phyloP scores from a whole-genome alignment of 1,139 yeast species.

The Zygotorulaspora mrakii region DNA sequence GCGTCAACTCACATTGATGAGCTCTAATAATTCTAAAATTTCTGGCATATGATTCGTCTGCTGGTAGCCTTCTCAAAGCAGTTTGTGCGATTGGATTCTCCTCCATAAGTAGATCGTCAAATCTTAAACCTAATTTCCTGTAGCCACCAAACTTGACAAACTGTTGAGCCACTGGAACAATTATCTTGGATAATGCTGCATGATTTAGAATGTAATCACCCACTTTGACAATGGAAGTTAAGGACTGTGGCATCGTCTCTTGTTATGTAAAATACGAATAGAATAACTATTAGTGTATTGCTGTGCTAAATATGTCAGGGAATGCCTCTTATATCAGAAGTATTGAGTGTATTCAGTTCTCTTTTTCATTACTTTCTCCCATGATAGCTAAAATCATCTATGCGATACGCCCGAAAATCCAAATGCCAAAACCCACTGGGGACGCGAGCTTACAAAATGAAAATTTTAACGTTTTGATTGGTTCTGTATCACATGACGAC shows the following conservation, averaged over 20 bases:
- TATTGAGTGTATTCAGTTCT: no score
- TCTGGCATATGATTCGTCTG: constrained; percentile 80
- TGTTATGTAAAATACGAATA: no score
- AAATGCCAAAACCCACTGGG: no score
- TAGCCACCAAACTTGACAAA: constrained; percentile 78
- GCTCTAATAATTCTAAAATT: constrained; percentile 89
- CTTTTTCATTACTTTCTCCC: no score
- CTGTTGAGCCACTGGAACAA: constrained; percentile 74
- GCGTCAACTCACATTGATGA: constrained; percentile 79
- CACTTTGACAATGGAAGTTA: constrained; percentile 77
- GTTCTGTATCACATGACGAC: constrained; percentile 11
- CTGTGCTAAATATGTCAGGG: no score
- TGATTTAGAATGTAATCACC: constrained; percentile 79
- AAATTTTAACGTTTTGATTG: constrained; percentile 10
- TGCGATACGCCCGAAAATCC: constrained; percentile 4
- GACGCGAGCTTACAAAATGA: no score
- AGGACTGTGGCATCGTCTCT: constrained; percentile 43
- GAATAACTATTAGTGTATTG: no score
- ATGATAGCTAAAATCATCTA: no score
- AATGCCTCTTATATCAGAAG: no score
- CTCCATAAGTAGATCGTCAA: constrained; percentile 82
- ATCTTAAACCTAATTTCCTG: constrained; percentile 87
- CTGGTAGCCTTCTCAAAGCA: constrained; percentile 85
- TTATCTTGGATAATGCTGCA: constrained; percentile 69
- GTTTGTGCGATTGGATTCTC: constrained; percentile 84